Evolutionary conservation across 495 filamentous ascomycete genomes (phyloP), one percentile per base, ranked within the genome.

Genomic region (Copromyces sp.): DNA sequence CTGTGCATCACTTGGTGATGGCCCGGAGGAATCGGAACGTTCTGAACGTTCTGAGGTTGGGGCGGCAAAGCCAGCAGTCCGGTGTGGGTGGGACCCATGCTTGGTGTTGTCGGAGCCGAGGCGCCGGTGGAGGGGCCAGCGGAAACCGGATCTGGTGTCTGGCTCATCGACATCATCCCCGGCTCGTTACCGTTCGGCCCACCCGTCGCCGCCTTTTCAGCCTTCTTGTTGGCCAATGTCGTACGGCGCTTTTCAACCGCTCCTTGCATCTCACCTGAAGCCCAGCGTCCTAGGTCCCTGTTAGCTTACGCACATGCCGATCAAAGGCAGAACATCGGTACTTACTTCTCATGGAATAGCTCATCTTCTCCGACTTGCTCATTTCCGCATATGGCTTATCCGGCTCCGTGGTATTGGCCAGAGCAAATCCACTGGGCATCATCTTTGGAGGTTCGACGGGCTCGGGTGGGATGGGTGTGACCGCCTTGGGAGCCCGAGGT

Each of bases 291-390:
- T 86, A 72, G 69, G 9, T 45, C 41, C 3, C 32, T 47, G 78
- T 82, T 75, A 81, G 78, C 69, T 68, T 20, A 68, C 69, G 39
- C 1, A 41, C 16, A 20, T 0, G 1, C 8, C 4, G 20, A 59
- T 24, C 11, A 37, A 45, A 39, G 4, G 59, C 41, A 17, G 35
- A 24, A 4, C 12, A 39, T 38, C 3, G 68, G 4, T 53, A 79
- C 81, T 74, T 77, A 85, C 84, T 77, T 77, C 84, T 84, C 84
- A 86, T 86, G 1, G 84, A 85, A 45, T 74, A 78, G 3, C 81
- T 83, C 84, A 86, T 86, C 78, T 86, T 86, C 76, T 86, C 84
- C 9, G 83, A 84, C 75, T 86, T 86, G 53, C 82, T 86, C 84
- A 86, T 85, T 41, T 82, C 77, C 4, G 80, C 76, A 75, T 86